Conservation (phyloP, 176 grass and related monocot species). For the barley (Hordeum vulgare) region DNA sequence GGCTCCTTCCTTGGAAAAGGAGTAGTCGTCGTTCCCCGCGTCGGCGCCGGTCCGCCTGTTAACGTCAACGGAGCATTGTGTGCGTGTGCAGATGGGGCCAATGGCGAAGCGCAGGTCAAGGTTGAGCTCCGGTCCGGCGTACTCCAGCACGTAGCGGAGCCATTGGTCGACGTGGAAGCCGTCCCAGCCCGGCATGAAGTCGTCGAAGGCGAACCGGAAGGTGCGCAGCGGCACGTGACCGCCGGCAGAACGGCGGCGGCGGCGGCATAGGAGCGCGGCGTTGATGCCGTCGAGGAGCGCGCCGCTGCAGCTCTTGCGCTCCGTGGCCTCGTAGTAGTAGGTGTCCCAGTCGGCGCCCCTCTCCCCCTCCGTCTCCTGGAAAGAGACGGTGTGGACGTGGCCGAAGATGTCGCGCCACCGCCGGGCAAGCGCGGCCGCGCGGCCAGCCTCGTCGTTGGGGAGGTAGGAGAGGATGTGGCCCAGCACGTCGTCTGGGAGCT, state of each 20-base stretch:
- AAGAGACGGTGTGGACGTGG: slow-evolving; percentile 5
- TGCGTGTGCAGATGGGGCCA: not conserved
- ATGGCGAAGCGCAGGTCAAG: not conserved
- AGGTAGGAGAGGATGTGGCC: not conserved
- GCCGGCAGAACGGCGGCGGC: not conserved
- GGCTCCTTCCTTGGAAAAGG: not conserved
- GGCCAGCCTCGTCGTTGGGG: not conserved
- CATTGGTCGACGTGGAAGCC: not conserved
- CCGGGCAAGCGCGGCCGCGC: not conserved
- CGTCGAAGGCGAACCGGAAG: not conserved
- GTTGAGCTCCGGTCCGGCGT: not conserved
- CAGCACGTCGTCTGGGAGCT: not conserved
- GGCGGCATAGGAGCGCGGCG: not conserved
- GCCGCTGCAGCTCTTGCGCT: not conserved
- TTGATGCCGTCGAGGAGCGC: not conserved
- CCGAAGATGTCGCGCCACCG: not conserved
- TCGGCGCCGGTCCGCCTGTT: not conserved
- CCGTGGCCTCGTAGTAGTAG: not conserved
- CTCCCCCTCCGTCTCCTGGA: not conserved
- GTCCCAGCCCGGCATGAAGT: not conserved
- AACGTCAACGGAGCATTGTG: too few relatives aligned
- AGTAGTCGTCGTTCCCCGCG: not conserved
- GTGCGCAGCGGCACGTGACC: not conserved
- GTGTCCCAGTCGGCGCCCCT: not conserved
- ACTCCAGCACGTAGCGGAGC: not conserved